Base-by-base conservation (phyloP, 352 stramenopile species). In the Aphanomyces astaci region DNA sequence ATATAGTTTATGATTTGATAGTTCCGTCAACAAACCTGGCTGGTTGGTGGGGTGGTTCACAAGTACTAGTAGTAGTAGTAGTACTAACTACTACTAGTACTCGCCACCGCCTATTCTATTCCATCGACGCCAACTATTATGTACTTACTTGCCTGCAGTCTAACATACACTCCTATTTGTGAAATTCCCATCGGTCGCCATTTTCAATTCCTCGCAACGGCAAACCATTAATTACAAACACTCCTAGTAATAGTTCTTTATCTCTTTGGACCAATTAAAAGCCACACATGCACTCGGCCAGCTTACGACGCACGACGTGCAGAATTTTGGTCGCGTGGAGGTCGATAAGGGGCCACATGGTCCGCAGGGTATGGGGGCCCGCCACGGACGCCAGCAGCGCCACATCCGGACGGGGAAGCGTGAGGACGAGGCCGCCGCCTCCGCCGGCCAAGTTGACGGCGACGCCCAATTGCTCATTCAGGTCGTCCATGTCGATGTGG, bases 401-500 rank as follows among this genome's bases (percentile, higher is more conserved):
- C 15, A 64, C 54, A 32, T 78, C 70, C 0, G n/a, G 28, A 2
- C 30, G 25, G 19, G 56, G 49, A 49, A 69, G 48, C 25, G 56
- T 24, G 33, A 71, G 15, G 22, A 90, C 64, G 30, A 90, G 31
- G 10, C 78, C 76, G 7, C 82, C 76, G 7, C 82, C 80, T 39
- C 68, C 71, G 19, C 81, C 80, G 1, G 72, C 73, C 1, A 81
- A 76, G 53, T 90, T 90, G 30, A 90, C 78, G 39, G 87, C 79
- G 28, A 77, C 72, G 53, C 87, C 78, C 1, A 90, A 69, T 2
- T 79, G 74, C 51, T 72, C 70, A 10, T 77, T 88, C 36, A 88
- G 71, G 45, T 87, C 81, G 62, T 90, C 83, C 76, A 85, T 85
- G 57, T 90, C 80, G 43, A 90, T 74, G 52, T 89, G 81, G 68